Evolutionary conservation across 1,139 yeast genomes (phyloP), one percentile per base, ranked within the genome.

Genomic region (Meyerozyma smithsonii): DNA sequence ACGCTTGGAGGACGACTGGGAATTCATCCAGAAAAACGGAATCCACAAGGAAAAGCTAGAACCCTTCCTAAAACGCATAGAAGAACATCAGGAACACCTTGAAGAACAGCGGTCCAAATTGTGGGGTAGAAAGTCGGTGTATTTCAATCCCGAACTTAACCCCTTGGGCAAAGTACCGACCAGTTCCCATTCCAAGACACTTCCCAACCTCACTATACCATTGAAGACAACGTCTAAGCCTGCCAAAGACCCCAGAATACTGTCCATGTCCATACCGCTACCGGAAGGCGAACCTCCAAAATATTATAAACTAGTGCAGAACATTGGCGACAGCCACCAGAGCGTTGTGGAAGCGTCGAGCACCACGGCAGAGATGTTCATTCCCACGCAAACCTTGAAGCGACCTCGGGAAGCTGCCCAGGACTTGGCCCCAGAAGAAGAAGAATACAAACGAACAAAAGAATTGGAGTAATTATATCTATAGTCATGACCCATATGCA

Each of bases 71-170:
- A 42, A 37, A n/a, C 42, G 39, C n/a, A 40, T 43, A 17, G 55
- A 59, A 28, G 47, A 48, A 20, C 42, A 42, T 14, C 43, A 47
- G 23, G 42, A 46, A 21, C 49, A 49, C 25, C 45, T 46, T 19
- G 51, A 51, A 26, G 58, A 53, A n/a, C 45, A 39, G 8, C 46
- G 45, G 14, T 51, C 48, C 3, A 65, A 60, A 41, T 57, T 67
- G 17, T 64, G 67, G 64, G 76, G 74, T 1, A 52, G 44, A 40
- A 50, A 64, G 34, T 69, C 74, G 3, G 56, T 69, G 1, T 71
- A 63, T 44, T 71, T 69, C 49, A 71, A 71, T 45, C 73, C 75
- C 4, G 77, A 71, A 45, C 50, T 71, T 32, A 71, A 71, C 40
- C 76, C 77, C 3, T 51, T 69, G 15, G 77, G 77, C 0, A 68